Conservation (phyloP, 305 asterid genomes). For the Coffea humblotiana region DNA sequence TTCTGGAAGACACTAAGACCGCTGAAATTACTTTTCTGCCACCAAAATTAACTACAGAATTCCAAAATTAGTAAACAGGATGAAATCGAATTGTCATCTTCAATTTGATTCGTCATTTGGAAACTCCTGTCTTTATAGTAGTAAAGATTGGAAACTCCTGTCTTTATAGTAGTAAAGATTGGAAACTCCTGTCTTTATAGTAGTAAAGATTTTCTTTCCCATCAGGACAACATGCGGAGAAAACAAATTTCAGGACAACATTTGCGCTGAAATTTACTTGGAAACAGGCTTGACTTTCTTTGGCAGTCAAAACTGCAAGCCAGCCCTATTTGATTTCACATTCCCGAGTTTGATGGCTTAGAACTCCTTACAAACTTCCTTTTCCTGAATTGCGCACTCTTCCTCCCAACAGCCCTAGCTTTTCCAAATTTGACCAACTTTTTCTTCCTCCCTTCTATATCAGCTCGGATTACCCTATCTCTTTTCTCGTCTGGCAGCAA, state of each 20-base stretch:
- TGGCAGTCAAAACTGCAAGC: background rate
- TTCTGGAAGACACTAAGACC: too few species aligned
- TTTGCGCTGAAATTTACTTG: background rate
- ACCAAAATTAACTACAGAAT: too few species aligned
- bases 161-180: too few species aligned
- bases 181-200: too few species aligned
- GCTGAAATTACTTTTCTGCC: too few species aligned
- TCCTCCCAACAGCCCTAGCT: slow-evolving; percentile 33
- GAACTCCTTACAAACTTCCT: slow-evolving; percentile 34
- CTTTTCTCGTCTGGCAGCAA: slow-evolving; percentile 75
- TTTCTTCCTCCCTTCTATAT: slow-evolving; percentile 60
- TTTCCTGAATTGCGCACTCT: slow-evolving; percentile 31
- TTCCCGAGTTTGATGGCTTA: slow-evolving; percentile 25
- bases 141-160: too few species aligned
- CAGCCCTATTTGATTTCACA: background rate
- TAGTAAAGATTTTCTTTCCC: too few species aligned
- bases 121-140: too few species aligned
- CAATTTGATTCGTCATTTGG: too few species aligned
- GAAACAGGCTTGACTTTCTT: background rate
- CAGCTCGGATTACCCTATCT: slow-evolving; percentile 55
- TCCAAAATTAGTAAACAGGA: too few species aligned
- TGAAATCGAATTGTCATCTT: too few species aligned
- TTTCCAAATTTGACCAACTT: slow-evolving; percentile 52
- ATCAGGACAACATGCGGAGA: too few species aligned
- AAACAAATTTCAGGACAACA: background rate